These are phyloP conservation scores for Pseudocercospora fijiensis DNA, from an alignment of 2,329 filamentous ascomycete species.

Conservation along the genomic window DNA sequence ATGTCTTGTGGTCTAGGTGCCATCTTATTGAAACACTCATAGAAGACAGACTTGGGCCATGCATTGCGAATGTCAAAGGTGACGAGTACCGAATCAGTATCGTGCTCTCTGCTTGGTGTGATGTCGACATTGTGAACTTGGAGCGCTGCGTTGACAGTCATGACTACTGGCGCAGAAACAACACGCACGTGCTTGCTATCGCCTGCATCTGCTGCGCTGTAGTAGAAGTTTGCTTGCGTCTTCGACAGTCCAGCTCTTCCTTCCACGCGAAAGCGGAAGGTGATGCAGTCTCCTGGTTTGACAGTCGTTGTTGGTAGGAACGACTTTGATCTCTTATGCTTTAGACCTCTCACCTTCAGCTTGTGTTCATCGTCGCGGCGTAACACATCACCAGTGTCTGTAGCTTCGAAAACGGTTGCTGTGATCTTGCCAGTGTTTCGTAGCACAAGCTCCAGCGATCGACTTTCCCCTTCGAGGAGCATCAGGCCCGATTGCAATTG, in stretches of 20 bases:
- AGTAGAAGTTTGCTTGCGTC: conserved; percentile 80
- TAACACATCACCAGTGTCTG: conserved; percentile 24
- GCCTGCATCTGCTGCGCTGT: conserved; percentile 41
- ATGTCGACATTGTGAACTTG: conserved; percentile 80
- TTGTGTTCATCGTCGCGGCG: conserved; percentile 19
- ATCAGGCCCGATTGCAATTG: conserved; percentile 83
- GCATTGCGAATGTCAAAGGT: conserved; percentile 83
- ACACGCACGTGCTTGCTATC: conserved; percentile 26
- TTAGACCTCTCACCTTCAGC: conserved; percentile 14
- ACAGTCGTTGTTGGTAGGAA: conserved; percentile 19
- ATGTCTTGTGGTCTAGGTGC: conserved; percentile 6
- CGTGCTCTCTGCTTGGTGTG: conserved; percentile 58
- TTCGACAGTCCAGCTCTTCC: conserved; percentile 82
- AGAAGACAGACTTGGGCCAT: conserved; percentile 75
- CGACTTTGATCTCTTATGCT: conserved; percentile 19
- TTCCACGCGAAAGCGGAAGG: conserved; percentile 79
- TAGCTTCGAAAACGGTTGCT: conserved; percentile 63
- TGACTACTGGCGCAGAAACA: conserved; percentile 71
- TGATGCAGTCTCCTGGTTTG: conserved; percentile 59
- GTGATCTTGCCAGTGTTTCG: conserved; percentile 74
- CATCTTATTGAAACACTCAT: conserved; percentile 20
- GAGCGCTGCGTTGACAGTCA: conserved; percentile 89
- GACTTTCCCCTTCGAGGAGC: conserved; percentile 86
- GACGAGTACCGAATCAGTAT: conserved; percentile 66
- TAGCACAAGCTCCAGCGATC: conserved; percentile 73